Percentiles rank a stretch among this genome's conserved stretches.
phyloP scores from a whole-genome alignment of 306 rosid genomes.

The Gleditsia sinensis region DNA sequence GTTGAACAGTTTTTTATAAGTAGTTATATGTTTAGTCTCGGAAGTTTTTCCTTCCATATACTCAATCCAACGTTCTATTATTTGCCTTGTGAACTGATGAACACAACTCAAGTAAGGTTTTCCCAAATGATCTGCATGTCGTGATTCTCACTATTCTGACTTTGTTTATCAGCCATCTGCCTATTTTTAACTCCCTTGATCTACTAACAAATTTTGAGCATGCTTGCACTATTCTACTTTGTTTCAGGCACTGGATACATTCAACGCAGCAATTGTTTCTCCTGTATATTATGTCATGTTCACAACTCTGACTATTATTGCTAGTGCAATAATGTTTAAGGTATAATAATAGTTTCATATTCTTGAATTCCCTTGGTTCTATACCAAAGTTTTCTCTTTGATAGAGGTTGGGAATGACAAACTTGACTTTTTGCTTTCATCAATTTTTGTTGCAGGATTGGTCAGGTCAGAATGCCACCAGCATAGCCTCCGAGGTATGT shows the following conservation, averaged over 20 bases:
- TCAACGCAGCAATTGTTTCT: slow-evolving; percentile 72
- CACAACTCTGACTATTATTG: slow-evolving; percentile 74
- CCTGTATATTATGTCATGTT: slow-evolving; percentile 83
- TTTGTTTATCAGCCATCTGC: neutral
- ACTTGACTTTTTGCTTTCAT: neutral
- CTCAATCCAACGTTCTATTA: neutral
- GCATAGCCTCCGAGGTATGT: slow-evolving; percentile 87
- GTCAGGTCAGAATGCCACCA: slow-evolving; percentile 80
- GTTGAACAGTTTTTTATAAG: neutral
- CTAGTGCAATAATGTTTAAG: slow-evolving; percentile 85
- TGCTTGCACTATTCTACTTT: neutral
- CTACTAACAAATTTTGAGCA: neutral
- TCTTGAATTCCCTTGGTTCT: slow-evolving; percentile 13
- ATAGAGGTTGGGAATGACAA: neutral
- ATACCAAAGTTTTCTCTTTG: neutral
- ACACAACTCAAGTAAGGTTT: neutral
- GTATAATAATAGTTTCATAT: slow-evolving; percentile 39
- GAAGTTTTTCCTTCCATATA: neutral
- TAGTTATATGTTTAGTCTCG: neutral
- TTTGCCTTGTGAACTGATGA: neutral
- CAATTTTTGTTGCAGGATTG: slow-evolving; percentile 67
- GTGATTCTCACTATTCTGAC: neutral
- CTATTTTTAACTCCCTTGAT: slow-evolving; percentile 3
- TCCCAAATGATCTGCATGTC: neutral
- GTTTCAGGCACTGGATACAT: slow-evolving; percentile 80